A percentile compares a stretch with the other conserved stretches of the same genome.
Evolutionary conservation across 371 early-diverging fungal species (phyloP).

Genomic region (Dipsacomyces acuminosporus): DNA sequence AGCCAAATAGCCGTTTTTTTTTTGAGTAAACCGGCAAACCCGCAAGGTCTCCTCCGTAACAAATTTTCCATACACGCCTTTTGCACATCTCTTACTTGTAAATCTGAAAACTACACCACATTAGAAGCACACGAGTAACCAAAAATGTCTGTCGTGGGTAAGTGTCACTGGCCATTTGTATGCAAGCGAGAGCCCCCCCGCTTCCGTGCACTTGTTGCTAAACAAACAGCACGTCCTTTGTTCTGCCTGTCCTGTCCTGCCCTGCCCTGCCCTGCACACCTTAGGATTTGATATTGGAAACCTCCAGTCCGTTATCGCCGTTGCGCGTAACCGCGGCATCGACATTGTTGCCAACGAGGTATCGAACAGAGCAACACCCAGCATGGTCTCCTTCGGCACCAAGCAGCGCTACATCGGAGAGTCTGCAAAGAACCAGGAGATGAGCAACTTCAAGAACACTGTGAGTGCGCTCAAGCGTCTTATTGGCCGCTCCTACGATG

Average conservation of each 20-base stretch:
- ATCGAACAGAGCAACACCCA: slow-evolving; percentile 94
- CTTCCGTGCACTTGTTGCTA: too few relatives aligned
- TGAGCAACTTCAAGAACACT: slow-evolving; percentile 95
- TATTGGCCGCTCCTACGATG: slow-evolving; percentile 85
- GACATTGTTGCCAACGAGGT: slow-evolving; percentile 97
- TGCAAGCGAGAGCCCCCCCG: too few relatives aligned
- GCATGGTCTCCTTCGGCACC: slow-evolving; percentile 88
- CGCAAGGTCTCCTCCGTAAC: too few relatives aligned
- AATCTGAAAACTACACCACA: too few relatives aligned
- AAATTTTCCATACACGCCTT: too few relatives aligned
- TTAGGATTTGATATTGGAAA: slow-evolving; percentile 96
- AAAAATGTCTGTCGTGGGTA: slow-evolving; percentile 46
- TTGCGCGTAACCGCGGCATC: slow-evolving; percentile 96
- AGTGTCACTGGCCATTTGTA: too few relatives aligned
- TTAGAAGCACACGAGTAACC: too few relatives aligned
- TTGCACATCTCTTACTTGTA: too few relatives aligned
- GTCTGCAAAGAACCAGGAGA: slow-evolving; percentile 90
- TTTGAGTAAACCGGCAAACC: too few relatives aligned
- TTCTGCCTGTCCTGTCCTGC: too few relatives aligned
- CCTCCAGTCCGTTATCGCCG: slow-evolving; percentile 91
- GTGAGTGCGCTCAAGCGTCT: slow-evolving; percentile 92
- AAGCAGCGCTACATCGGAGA: slow-evolving; percentile 96
- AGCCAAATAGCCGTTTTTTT: too few relatives aligned
- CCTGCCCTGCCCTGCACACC: slow-evolving; percentile 12
- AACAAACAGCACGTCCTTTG: too few relatives aligned